Evolutionary conservation across 805 yeast genomes (phyloP), one percentile per base, ranked within the genome.

Genomic region (Sporopachydermia quercuum): DNA sequence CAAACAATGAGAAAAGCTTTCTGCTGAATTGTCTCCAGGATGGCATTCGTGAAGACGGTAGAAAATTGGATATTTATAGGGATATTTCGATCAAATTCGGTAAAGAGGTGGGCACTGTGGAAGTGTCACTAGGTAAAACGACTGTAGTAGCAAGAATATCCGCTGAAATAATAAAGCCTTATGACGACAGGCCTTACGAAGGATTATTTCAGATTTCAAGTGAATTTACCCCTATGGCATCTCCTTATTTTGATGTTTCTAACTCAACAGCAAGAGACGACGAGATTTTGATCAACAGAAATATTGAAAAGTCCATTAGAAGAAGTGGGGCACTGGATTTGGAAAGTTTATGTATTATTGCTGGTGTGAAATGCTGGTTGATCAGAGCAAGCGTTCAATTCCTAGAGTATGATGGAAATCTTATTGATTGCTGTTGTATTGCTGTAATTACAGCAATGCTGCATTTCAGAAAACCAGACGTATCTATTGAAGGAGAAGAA

Each of bases 321-420:
- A 68, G 96, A 53, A 81, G 95, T 1, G 82, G 82, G 45, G 94
- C 97, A 0, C 61, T 91, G 36, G 98, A 91, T 58, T 68, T 89
- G 35, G 98, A 91, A 56, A 74, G 84, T 38, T 61, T 91, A 36
- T 89, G 97, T 61, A 84, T 91, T 36, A 72, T 82, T 16, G 94
- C 96, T 0, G 97, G 96, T 2, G 70, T 76, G 40, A 78, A 84
- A 47, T 86, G 94, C 53, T 91, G 98, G 98, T 69, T 76, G 41
- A 66, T 91, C 8, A 70, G 93, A 42, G 96, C 93, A 0, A 96
- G 87, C 53, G 74, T 91, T 14, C 94, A 86, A 52, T 82, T 83
- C 50, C 60, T 91, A 42, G 80, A 86, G 54, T 85, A 75, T 52
- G 98, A 91, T 58, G 98, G 98, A 35, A 93, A 93, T 15, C 70